Base-by-base conservation (phyloP, 129 eudicot genomes). In the Rutidosis leptorrhynchoides region DNA sequence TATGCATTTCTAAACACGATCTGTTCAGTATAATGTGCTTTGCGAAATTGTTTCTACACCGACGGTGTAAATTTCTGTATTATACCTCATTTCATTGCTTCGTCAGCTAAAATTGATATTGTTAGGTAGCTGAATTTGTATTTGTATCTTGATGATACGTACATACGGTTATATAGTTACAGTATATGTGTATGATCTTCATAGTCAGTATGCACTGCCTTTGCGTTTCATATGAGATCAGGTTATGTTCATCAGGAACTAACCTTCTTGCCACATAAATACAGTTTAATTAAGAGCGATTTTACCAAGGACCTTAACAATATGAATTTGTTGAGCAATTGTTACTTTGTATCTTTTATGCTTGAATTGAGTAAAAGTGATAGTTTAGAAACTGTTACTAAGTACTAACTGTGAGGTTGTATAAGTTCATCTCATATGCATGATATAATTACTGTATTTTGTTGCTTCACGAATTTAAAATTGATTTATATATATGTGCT, bases 391-490 rank as follows among this genome's bases (percentile, higher is more conserved):
- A 23, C 64, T 24, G 16, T 30, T 68, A 46, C 10, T 46, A 15
- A 40, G 20, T 68, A 46, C 10, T 46, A 15, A 40, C 59, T 23
- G 19, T 6, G 71, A 17, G 21, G 51, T 46, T 53, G 4, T 40
- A 16, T 16, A n/a, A 15, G 33, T 59, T 59, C 45, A 20, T 52
- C 35, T 62, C 42, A 17, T 69, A 16, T 56, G 20, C 10, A 16
- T 56, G 52, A 32, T 37, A 12, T 37, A 10, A 15, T 37, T 37
- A 10, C 63, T 53, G 63, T 43, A 26, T 22, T 54, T 15, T 12
- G 10, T 52, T 62, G 69, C 43, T 71, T 71, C 60, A 49, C 49
- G 55, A 72, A 49, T 37, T 33, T 37, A 8, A 29, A 46, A 59
- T 57, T 26, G 43, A 70, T 42, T 14, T 49, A 49, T 49, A 24